Conservation (phyloP, 345 rosid genomes). For the Triadica sebifera region DNA sequence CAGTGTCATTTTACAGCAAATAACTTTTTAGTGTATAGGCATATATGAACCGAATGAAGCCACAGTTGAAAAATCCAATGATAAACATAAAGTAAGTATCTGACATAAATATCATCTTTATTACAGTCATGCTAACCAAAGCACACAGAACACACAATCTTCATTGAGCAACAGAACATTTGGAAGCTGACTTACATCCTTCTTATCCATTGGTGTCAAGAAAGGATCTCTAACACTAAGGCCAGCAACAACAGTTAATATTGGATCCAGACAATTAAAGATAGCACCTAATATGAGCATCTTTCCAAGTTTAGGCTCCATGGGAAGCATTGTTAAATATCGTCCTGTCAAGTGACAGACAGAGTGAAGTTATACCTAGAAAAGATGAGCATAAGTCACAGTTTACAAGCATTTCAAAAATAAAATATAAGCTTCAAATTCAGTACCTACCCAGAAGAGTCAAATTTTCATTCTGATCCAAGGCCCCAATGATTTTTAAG, state of each 20-base stretch:
- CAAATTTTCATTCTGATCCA: constrained; percentile 76
- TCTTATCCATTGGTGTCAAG: constrained; percentile 82
- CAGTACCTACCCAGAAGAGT: constrained; percentile 60
- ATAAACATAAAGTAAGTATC: not conserved
- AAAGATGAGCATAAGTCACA: not conserved
- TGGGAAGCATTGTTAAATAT: constrained; percentile 77
- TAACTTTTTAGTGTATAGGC: not conserved
- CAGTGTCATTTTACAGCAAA: not conserved
- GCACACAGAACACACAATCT: not conserved
- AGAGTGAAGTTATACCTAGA: not conserved
- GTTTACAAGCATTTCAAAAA: not conserved
- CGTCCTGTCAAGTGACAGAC: constrained; percentile 50
- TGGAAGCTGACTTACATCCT: constrained; percentile 67
- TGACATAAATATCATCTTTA: not conserved
- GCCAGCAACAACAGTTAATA: constrained; percentile 81
- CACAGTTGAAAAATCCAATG: not conserved
- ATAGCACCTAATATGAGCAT: constrained; percentile 84
- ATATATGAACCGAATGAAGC: not conserved
- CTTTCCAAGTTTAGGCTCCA: constrained; percentile 98
- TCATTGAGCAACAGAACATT: constrained; percentile 17
- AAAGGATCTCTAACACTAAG: constrained; percentile 96
- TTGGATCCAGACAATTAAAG: constrained; percentile 81
- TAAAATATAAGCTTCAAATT: not conserved
- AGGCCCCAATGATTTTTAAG: constrained; percentile 79
- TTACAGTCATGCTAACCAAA: not conserved